phyloP scores from a whole-genome alignment of 2,329 filamentous ascomycete species.

The Trichophyton mentagrophytes region DNA sequence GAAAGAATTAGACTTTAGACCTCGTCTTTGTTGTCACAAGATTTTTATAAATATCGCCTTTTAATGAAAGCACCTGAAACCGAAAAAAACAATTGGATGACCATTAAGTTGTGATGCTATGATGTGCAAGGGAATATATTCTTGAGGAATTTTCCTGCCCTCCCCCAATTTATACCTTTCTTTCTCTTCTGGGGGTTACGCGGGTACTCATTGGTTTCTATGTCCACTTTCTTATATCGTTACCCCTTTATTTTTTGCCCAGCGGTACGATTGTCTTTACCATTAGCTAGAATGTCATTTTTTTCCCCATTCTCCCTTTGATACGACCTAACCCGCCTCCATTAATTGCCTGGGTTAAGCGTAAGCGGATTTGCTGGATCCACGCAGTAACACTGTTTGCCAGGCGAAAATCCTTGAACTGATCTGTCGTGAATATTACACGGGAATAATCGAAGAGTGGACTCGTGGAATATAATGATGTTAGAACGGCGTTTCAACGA shows the following conservation, averaged over 20 bases:
- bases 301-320: too few relatives aligned
- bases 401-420: too few relatives aligned
- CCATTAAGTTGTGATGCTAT: neutral
- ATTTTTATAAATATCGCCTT: neutral
- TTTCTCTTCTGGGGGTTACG: neutral
- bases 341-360: neutral
- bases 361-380: neutral
- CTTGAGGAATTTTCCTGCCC: neutral
- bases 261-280: neutral
- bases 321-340: neutral
- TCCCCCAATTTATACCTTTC: neutral
- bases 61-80: neutral
- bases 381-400: too few relatives aligned
- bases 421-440: neutral
- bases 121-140: neutral
- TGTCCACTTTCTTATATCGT: neutral
- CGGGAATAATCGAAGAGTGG: neutral
- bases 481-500: neutral
- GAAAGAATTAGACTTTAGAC: neutral
- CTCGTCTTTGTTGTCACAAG: neutral
- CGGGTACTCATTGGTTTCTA: neutral
- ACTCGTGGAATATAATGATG: neutral
- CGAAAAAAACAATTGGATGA: neutral
- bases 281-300: neutral
- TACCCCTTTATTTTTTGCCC: neutral